A percentile compares a stretch with the other conserved stretches of the same genome.
These are phyloP conservation scores for Cucurbitaria berberidis DNA, from an alignment of 2,329 filamentous ascomycete genomes.

Conservation along the genomic window DNA sequence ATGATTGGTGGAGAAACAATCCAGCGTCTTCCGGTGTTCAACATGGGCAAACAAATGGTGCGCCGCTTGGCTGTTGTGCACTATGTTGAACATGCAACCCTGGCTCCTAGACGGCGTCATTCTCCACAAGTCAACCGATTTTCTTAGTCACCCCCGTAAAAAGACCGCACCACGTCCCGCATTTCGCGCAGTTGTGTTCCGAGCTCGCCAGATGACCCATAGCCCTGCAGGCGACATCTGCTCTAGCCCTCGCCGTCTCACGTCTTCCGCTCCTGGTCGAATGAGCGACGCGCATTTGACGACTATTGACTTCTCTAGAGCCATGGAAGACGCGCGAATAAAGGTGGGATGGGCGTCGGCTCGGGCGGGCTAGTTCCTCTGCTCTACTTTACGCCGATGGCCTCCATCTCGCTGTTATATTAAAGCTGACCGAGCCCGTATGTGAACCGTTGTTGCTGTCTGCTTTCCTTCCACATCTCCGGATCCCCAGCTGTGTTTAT, in stretches of 20 bases:
- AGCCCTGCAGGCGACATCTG: slow-evolving; percentile 29
- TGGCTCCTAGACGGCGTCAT: slow-evolving; percentile 24
- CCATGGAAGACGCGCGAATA: slow-evolving; percentile 26
- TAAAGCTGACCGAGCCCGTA: slow-evolving; percentile 46
- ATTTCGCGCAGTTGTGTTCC: slow-evolving; percentile 42
- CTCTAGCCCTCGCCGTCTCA: slow-evolving; percentile 29
- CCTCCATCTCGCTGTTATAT: slow-evolving; percentile 46
- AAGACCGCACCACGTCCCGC: slow-evolving; percentile 42
- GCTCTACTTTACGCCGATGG: slow-evolving; percentile 40
- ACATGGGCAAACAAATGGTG: slow-evolving; percentile 4
- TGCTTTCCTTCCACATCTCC: slow-evolving; percentile 23
- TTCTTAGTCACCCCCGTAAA: slow-evolving; percentile 45
- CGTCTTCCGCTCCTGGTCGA: slow-evolving; percentile 27
- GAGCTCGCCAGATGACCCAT: slow-evolving; percentile 33
- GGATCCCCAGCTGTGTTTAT: slow-evolving; percentile 9
- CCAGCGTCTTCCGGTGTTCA: slow-evolving; percentile 20
- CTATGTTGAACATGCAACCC: slow-evolving; percentile 33
- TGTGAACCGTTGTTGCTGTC: slow-evolving; percentile 16
- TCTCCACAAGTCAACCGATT: slow-evolving; percentile 30
- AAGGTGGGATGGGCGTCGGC: slow-evolving; percentile 41
- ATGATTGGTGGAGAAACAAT: slow-evolving; percentile 41
- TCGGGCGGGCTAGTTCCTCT: slow-evolving; percentile 39
- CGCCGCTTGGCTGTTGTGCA: slow-evolving; percentile 21
- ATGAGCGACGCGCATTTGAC: slow-evolving; percentile 31
- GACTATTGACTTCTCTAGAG: slow-evolving; percentile 28